Base-by-base conservation (phyloP, 1,284 basidiomycete genomes). In the Malassezia caprae region DNA sequence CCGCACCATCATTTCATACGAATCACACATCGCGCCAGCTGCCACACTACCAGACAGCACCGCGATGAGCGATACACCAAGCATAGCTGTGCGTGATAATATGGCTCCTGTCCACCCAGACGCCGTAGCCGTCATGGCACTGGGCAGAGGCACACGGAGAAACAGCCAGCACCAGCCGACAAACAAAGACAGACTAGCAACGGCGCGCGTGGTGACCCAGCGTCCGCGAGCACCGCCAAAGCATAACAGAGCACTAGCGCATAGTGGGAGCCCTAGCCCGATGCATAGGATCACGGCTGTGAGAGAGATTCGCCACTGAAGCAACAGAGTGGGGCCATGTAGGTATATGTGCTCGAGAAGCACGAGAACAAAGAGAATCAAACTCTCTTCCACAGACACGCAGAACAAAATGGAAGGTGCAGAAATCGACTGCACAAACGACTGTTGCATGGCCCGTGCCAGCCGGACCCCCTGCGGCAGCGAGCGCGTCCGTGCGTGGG, bases 51-150 rank as follows among this genome's bases (percentile, higher is more conserved):
- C 77, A 0, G 77, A 77, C 0, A 78, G 61, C 0, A 72, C 54
- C 1, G 71, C 77, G 46, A 78, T 78, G n/a, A 78, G 64, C 4
- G 69, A 60, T 13, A 76, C 72, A 8, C 77, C 77, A 2, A 77
- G 69, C 8, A 76, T 72, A 39, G 76, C 76, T 1, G 76, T 75
- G 6, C 76, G 54, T 15, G 66, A 62, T 17, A 69, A 58, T 8
- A 68, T 54, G 3, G 60, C 59, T 28, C 65, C 64, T 17, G 62
- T 42, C 23, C 59, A 53, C 32, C 62, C 58, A 8, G 21, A 48
- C 42, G 28, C 51, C 43, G 47, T 55, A 43, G 19, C 37, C 31
- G 21, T 32, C 11, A 65, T 50, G 3, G 68, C 60, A 13, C 57
- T 48, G 5, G 70, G 70, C 12, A 73, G 53, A 8, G 70, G 70